Evolutionary conservation across 371 early-diverging fungal genomes (phyloP), one percentile per base, ranked within the genome.

Genomic region (Paramicrosporidium saccamoebae): DNA sequence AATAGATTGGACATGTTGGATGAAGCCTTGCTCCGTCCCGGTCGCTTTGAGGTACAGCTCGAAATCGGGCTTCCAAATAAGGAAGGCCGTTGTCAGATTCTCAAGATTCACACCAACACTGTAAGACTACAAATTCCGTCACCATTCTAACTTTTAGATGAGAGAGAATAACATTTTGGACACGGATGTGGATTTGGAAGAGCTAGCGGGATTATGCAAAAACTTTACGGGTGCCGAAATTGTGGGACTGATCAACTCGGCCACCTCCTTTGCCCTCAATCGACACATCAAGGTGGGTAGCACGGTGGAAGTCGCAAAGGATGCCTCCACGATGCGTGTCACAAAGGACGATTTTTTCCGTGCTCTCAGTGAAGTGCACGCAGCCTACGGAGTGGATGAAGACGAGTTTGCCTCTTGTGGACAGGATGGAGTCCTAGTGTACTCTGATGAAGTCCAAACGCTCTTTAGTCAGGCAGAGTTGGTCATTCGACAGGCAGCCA

Each of bases 151-250:
- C 12, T 10, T 14, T 19, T 44, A 73, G 58, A 90, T 94, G 73
- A 49, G 55, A 15, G 47, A 64, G 16, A 75, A 79, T 43, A 48
- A 73, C 25, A 58, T 88, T 16, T 35, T 97, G 21, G 81, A 56
- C 16, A n/a, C 32, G 0, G 77, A 81, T 45, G 95, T 98, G 8
- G 62, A 77, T 30, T 31, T 98, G 11, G 37, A 44, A 1, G 81
- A 90, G 41, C 44, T 97, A 25, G 84, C 95, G 0, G 48, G 50
- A 1, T 33, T 81, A 28, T 78, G 95, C n/a, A 88, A 81, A 49
- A 98, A 98, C 55, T 98, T 77, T 42, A 86, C 79, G 31, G 99
- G 99, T 41, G 99, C 99, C 17, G 99, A 98, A 43, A 86, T 98
- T 29, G 62, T 78, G 7, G 88, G 96, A 41, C 51, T 98, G 7